These are phyloP conservation scores for Trichoderma citrinoviride DNA, from an alignment of 2,329 filamentous ascomycete genomes.

Conservation along the genomic window DNA sequence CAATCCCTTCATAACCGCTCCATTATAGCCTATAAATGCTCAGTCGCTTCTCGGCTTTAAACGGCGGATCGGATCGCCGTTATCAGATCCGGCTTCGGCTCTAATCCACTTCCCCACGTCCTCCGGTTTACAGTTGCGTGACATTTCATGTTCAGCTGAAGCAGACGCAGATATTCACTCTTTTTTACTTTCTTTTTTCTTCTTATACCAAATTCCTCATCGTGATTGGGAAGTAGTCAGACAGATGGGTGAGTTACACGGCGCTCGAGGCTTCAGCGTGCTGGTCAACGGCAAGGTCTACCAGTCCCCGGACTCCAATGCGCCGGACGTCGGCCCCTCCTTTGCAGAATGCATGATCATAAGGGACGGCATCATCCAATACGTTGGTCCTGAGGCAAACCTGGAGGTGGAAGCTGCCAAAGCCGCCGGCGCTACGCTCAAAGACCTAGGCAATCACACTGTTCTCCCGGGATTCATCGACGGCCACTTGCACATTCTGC, in stretches of 20 bases:
- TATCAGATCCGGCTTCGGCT: constrained; percentile 17
- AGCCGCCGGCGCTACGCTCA: constrained; percentile 26
- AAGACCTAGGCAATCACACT: constrained; percentile 35
- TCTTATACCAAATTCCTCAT: neutral
- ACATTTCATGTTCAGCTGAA: neutral
- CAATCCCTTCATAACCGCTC: neutral
- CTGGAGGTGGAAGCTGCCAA: constrained; percentile 27
- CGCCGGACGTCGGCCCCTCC: neutral
- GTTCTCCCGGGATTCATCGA: constrained; percentile 58
- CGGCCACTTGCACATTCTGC: constrained; percentile 55
- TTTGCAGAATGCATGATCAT: constrained; percentile 34
- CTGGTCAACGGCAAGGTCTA: constrained; percentile 28
- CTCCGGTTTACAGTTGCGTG: constrained; percentile 8
- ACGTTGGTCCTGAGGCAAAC: constrained; percentile 35
- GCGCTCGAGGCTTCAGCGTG: constrained; percentile 17
- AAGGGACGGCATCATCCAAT: constrained; percentile 35
- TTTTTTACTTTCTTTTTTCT: neutral
- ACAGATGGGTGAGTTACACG: constrained; percentile 21
- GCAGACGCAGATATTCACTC: neutral
- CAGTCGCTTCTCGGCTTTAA: neutral
- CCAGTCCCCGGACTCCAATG: constrained; percentile 17
- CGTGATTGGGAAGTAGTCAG: neutral
- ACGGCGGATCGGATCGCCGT: constrained; percentile 9
- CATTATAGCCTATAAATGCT: neutral
- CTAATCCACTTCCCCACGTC: constrained; percentile 3